These are phyloP conservation scores for Boletus coccyginus DNA, from an alignment of 768 basidiomycete species.

Conservation along the genomic window DNA sequence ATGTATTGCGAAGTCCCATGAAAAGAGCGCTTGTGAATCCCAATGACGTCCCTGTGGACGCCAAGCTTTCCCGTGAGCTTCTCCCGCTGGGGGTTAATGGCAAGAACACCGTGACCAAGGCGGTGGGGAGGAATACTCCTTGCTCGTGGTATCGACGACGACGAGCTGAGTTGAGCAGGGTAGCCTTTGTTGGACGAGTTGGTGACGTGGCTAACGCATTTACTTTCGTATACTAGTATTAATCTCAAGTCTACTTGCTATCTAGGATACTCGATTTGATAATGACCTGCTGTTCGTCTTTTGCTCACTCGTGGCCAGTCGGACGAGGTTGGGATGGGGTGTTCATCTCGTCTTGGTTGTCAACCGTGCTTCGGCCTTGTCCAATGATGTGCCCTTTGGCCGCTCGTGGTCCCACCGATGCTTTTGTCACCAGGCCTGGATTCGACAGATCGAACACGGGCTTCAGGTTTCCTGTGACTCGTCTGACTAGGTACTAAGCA, in stretches of 20 bases:
- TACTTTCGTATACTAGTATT: background rate
- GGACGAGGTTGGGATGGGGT: too few species aligned
- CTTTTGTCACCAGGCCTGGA: too few species aligned
- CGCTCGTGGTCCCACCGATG: too few species aligned
- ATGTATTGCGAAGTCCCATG: conserved; percentile 9
- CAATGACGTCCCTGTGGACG: too few species aligned
- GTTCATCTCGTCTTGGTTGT: too few species aligned
- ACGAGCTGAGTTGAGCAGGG: background rate
- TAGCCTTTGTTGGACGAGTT: background rate
- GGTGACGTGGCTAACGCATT: background rate
- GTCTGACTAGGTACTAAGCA: too few species aligned
- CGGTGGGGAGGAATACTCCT: too few species aligned
- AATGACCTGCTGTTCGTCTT: background rate
- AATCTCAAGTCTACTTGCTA: background rate
- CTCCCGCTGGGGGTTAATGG: too few species aligned
- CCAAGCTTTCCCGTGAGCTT: too few species aligned
- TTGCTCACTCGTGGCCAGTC: background rate
- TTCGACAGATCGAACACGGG: too few species aligned
- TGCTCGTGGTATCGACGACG: background rate
- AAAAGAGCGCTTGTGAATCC: background rate
- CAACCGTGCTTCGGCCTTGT: background rate
- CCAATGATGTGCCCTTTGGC: background rate
- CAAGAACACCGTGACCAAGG: too few species aligned
- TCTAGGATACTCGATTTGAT: background rate
- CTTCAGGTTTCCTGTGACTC: too few species aligned